A percentile compares a stretch with the other conserved stretches of the same genome.
These are phyloP conservation scores for Globisporangium barbulae DNA, from an alignment of 352 stramenopile species.

Conservation along the genomic window DNA sequence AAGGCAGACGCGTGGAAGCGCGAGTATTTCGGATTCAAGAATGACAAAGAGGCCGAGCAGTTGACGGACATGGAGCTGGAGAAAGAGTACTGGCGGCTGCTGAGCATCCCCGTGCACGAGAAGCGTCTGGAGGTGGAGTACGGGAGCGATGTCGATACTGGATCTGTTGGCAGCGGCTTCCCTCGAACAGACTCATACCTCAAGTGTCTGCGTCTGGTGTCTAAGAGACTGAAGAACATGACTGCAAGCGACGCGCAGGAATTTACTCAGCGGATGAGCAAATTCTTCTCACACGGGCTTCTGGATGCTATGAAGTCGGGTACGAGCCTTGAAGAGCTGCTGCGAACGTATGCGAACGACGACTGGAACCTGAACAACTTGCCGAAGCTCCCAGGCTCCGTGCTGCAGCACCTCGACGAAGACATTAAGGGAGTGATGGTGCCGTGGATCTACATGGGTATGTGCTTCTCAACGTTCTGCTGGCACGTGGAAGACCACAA, in stretches of 20 bases:
- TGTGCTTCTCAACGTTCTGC: slow-evolving; percentile 98
- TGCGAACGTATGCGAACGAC: slow-evolving; percentile 75
- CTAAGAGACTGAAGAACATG: slow-evolving; percentile 52
- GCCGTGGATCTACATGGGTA: slow-evolving; percentile 99
- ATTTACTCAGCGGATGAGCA: slow-evolving; percentile 29
- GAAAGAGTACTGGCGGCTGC: slow-evolving; percentile 85
- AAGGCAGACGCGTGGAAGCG: slow-evolving; percentile 82
- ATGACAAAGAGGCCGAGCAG: slow-evolving; percentile 31
- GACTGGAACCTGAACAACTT: slow-evolving; percentile 99
- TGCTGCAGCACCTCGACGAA: slow-evolving; percentile 95
- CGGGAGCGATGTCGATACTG: slow-evolving; percentile 90
- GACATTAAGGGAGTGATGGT: slow-evolving; percentile 99
- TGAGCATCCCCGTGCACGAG: slow-evolving; percentile 74
- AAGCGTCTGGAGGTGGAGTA: slow-evolving; percentile 89
- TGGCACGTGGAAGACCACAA: slow-evolving; percentile 99
- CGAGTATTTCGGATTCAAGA: slow-evolving; percentile 61
- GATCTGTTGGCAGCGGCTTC: slow-evolving; percentile 84
- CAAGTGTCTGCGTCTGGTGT: slow-evolving; percentile 49
- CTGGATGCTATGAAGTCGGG: slow-evolving; percentile 21
- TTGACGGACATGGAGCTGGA: slow-evolving; percentile 76
- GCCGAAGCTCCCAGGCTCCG: slow-evolving; percentile 89
- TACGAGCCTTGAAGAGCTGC: slow-evolving; percentile 41
- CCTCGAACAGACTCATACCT: slow-evolving; percentile 55
- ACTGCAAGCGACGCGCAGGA: slow-evolving; percentile 29
- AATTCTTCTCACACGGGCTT: slow-evolving; percentile 61